Percentiles rank a stretch among this genome's conserved stretches.
Evolutionary conservation across 768 basidiomycete genomes (phyloP).

Genomic region (Hygrophorus russula): DNA sequence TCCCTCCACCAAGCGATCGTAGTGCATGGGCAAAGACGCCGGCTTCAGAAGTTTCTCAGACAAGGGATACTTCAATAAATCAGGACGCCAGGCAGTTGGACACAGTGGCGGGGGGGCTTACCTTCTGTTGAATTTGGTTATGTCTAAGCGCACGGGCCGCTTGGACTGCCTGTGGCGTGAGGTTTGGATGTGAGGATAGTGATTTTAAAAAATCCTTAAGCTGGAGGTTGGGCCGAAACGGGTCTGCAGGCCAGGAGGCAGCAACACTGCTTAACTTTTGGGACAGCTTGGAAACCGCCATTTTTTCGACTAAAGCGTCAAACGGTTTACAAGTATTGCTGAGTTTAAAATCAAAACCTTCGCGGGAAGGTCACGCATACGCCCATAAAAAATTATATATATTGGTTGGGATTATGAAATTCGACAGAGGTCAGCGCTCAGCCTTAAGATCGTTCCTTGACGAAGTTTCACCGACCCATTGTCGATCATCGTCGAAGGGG

Average conservation of each 20-base stretch:
- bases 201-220: slow-evolving; percentile 53
- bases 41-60: slow-evolving; percentile 56
- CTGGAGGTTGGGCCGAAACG: slow-evolving; percentile 70
- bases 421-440: too few relatives aligned
- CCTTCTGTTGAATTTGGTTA: slow-evolving; percentile 49
- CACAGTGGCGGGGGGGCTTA: slow-evolving; percentile 15
- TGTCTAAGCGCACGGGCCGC: slow-evolving; percentile 45
- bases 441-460: too few relatives aligned
- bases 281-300: slow-evolving; percentile 23
- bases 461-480: too few relatives aligned
- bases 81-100: slow-evolving; percentile 6
- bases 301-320: too few relatives aligned
- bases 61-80: slow-evolving; percentile 45
- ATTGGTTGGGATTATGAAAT: too few relatives aligned
- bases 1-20: slow-evolving; percentile 60
- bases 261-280: slow-evolving; percentile 47
- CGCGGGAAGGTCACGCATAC: too few relatives aligned
- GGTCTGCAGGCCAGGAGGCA: slow-evolving; percentile 55
- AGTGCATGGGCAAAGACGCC: slow-evolving; percentile 62
- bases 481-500: too few relatives aligned
- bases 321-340: too few relatives aligned
- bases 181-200: slow-evolving; percentile 55
- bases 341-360: neutral
- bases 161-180: slow-evolving; percentile 49
- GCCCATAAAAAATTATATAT: too few relatives aligned